Percentiles rank a stretch among this genome's conserved stretches.
phyloP scores from a whole-genome alignment of 108 stramenopile species.

The Cyclotella distinguenda region DNA sequence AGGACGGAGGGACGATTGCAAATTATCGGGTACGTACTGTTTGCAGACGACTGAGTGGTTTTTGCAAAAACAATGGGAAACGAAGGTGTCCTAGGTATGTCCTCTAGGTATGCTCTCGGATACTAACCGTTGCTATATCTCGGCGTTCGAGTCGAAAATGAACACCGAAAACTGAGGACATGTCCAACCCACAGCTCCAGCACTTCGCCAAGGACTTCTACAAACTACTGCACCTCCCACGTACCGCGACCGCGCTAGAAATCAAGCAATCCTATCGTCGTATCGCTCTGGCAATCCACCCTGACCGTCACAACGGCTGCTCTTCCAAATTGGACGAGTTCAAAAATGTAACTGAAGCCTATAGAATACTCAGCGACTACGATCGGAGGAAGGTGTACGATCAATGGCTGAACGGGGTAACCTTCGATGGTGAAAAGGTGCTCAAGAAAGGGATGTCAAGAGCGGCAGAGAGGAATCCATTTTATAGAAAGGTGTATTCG shows the following conservation, averaged over 20 bases:
- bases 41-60: too few relatives aligned
- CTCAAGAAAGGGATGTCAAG: conserved; percentile 36
- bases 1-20: too few relatives aligned
- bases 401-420: conserved; percentile 27
- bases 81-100: too few relatives aligned
- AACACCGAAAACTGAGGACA: background rate
- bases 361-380: conserved; percentile 55
- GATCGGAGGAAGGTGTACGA: conserved; percentile 51
- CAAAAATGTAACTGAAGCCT: conserved; percentile 75
- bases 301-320: conserved; percentile 69
- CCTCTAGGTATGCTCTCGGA: too few relatives aligned
- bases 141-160: background rate
- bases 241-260: conserved; percentile 65
- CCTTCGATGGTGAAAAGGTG: conserved; percentile 13
- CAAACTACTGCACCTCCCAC: conserved; percentile 46
- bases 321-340: conserved; percentile 60
- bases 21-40: too few relatives aligned
- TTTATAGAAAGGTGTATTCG: conserved; percentile 82
- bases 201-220: conserved; percentile 46
- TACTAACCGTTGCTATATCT: background rate
- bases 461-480: conserved; percentile 49
- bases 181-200: conserved; percentile 11
- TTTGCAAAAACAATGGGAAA: too few relatives aligned
- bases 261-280: conserved; percentile 77
- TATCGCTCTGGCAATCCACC: conserved; percentile 72